Percentiles rank a stretch among this genome's conserved stretches.
phyloP scores from a whole-genome alignment of 169 alveolate species.

The Cyclospora cayetanensis region DNA sequence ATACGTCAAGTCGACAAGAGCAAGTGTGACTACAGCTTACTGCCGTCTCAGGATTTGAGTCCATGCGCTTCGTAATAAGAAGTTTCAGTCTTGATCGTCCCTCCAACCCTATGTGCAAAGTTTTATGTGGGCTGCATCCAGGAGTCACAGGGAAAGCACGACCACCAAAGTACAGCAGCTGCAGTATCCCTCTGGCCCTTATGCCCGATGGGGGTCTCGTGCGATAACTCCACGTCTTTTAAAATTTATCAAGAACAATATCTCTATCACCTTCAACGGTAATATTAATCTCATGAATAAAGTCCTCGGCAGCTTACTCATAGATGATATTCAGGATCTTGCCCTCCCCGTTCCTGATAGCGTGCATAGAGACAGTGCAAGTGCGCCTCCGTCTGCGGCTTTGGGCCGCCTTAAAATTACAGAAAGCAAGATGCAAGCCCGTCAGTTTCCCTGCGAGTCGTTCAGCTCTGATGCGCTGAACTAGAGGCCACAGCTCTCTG shows the following conservation, averaged over 20 bases:
- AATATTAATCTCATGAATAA: too few species aligned
- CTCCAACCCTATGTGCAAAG: background rate
- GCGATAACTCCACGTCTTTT: background rate
- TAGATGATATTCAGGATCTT: background rate
- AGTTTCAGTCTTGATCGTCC: background rate
- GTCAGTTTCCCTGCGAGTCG: constrained; percentile 6
- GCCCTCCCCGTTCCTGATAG: background rate
- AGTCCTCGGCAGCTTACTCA: background rate
- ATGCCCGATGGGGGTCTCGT: background rate
- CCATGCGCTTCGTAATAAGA: background rate
- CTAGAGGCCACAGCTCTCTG: constrained; percentile 54
- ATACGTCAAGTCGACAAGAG: too few species aligned
- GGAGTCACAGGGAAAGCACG: background rate
- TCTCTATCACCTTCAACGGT: background rate
- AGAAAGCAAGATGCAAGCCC: constrained; percentile 34
- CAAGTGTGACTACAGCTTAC: too few species aligned
- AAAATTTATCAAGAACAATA: background rate
- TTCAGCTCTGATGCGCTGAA: constrained; percentile 60
- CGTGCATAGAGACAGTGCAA: background rate
- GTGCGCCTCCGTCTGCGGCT: constrained; percentile 1
- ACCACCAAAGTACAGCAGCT: background rate
- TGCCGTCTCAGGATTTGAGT: background rate
- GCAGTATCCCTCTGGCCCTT: background rate
- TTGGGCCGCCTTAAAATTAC: constrained; percentile 31
- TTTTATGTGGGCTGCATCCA: background rate